Evolutionary conservation across 371 early-diverging fungal genomes (phyloP).

Genomic region (Mucor ambiguus): DNA sequence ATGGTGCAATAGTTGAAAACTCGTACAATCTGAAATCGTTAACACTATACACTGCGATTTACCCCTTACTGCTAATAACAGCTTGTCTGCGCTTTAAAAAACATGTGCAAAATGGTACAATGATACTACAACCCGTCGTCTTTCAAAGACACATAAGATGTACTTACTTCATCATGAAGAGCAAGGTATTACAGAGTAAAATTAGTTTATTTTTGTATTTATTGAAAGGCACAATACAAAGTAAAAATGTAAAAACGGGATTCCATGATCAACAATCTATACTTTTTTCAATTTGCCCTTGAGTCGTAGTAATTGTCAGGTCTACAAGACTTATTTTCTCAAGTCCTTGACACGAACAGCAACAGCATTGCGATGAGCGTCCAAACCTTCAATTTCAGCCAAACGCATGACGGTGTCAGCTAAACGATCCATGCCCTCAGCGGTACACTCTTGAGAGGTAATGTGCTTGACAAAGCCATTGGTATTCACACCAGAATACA

Average conservation of each 20-base stretch:
- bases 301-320: background rate
- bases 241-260: background rate
- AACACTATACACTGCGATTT: too few species aligned
- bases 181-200: too few species aligned
- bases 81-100: too few species aligned
- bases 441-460: conserved; percentile 89
- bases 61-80: too few species aligned
- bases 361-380: conserved; percentile 96
- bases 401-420: conserved; percentile 91
- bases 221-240: background rate
- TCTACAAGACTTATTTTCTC: conserved; percentile 37
- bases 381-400: conserved; percentile 94
- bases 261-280: background rate
- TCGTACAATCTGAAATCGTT: too few species aligned
- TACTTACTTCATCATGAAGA: too few species aligned
- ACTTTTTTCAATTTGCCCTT: background rate
- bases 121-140: too few species aligned
- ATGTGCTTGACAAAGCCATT: conserved; percentile 94
- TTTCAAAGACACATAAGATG: too few species aligned
- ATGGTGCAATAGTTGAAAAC: too few species aligned
- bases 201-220: too few species aligned
- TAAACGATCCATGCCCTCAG: conserved; percentile 83
- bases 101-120: too few species aligned
- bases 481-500: conserved; percentile 98
- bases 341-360: conserved; percentile 81